A percentile compares a stretch with the other conserved stretches of the same genome.
phyloP scores from a whole-genome alignment of 495 filamentous ascomycete species.

The Penicillium antarcticum region DNA sequence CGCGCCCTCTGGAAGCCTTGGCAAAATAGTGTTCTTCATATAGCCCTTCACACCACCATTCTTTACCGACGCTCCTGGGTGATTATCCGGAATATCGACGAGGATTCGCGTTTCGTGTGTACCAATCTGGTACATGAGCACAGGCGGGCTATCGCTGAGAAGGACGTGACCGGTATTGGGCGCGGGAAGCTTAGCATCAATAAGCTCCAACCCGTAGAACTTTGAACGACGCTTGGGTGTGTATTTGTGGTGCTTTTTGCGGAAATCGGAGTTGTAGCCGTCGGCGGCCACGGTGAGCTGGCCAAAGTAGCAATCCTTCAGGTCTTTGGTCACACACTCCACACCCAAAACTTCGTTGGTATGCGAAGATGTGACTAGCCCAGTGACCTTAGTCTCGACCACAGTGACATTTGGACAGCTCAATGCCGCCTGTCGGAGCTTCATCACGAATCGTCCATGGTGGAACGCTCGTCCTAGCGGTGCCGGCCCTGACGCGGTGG shows the following conservation, averaged over 20 bases:
- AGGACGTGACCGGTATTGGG: conserved; percentile 82
- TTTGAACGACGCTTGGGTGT: conserved; percentile 70
- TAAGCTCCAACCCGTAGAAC: conserved; percentile 90
- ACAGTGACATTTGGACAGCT: conserved; percentile 68
- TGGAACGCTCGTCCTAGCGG: conserved; percentile 75
- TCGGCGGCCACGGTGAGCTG: conserved; percentile 85
- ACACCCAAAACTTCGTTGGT: conserved; percentile 71
- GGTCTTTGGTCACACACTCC: conserved; percentile 55
- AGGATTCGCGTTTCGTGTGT: conserved; percentile 88
- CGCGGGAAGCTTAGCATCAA: conserved; percentile 74
- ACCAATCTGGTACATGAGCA: conserved; percentile 96
- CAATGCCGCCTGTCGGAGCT: conserved; percentile 65
- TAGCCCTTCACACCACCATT: conserved; percentile 82
- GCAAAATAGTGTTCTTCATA: conserved; percentile 71
- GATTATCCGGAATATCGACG: conserved; percentile 81
- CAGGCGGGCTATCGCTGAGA: conserved; percentile 69
- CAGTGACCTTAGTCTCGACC: conserved; percentile 67
- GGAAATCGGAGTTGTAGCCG: conserved; percentile 91
- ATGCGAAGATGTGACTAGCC: conserved; percentile 55
- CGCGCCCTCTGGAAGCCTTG: conserved; percentile 67
- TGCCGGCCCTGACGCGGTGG: conserved; percentile 23
- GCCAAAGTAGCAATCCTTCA: conserved; percentile 77
- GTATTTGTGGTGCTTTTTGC: conserved; percentile 70
- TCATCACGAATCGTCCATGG: conserved; percentile 79
- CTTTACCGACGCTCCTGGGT: conserved; percentile 64